Percentiles rank a stretch among this genome's conserved stretches.
Evolutionary conservation across 1,139 yeast genomes (phyloP).

Genomic region (Taiozyma sp.): DNA sequence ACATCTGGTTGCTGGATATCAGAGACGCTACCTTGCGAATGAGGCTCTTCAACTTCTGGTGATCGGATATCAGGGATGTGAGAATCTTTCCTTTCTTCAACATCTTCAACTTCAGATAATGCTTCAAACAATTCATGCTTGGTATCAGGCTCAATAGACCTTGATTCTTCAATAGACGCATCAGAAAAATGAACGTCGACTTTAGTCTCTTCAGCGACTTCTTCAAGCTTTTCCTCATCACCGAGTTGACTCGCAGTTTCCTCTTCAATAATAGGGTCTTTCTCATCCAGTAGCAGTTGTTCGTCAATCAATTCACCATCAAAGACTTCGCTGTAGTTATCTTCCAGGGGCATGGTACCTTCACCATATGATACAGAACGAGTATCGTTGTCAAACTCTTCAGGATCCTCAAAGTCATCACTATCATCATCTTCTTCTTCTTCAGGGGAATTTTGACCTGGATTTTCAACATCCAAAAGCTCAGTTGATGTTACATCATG

Average conservation of each 20-base stretch:
- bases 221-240: background rate
- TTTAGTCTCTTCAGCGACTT: background rate
- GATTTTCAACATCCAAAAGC: constrained; percentile 12
- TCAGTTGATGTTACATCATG: background rate
- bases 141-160: background rate
- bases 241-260: background rate
- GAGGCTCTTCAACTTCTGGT: background rate
- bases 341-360: background rate
- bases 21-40: background rate
- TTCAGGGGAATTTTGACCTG: constrained; percentile 16
- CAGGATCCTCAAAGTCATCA: constrained; percentile 5
- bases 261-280: background rate
- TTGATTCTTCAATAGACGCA: background rate
- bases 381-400: background rate
- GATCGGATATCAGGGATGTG: background rate
- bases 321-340: background rate
- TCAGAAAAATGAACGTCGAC: background rate
- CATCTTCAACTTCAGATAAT: background rate
- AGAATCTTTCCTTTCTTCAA: background rate
- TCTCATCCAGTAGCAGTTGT: background rate
- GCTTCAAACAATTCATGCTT: background rate
- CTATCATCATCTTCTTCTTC: constrained; percentile 18
- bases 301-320: background rate
- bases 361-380: background rate
- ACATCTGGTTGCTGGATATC: too few relatives aligned